Evolutionary conservation across 306 rosid genomes (phyloP).

Genomic region (Dicorynia guianensis): DNA sequence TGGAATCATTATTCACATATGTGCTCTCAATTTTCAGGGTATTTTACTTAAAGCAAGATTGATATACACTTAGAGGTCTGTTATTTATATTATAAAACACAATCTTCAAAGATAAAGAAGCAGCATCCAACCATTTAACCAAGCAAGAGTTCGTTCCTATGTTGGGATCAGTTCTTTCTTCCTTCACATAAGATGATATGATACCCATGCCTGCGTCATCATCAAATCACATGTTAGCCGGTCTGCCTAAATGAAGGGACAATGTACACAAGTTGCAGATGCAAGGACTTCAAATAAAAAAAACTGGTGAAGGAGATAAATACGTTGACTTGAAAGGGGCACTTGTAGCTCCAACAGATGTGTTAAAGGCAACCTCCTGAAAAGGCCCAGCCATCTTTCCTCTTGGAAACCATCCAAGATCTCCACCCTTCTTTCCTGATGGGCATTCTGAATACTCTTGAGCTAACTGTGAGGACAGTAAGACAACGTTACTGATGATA

Average conservation of each 20-base stretch:
- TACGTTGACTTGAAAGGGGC: slow-evolving; percentile 97
- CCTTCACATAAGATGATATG: slow-evolving; percentile 91
- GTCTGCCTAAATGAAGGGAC: slow-evolving; percentile 5
- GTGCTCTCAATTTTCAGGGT: slow-evolving; percentile 23
- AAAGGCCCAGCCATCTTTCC: slow-evolving; percentile 99
- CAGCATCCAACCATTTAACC: slow-evolving; percentile 38
- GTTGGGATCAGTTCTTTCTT: slow-evolving; percentile 74
- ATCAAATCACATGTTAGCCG: slow-evolving; percentile 27
- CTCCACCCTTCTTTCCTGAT: slow-evolving; percentile 98
- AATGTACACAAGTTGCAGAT: background rate
- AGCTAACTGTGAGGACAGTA: slow-evolving; percentile 62
- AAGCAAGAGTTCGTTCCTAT: slow-evolving; percentile 24
- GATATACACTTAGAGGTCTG: no score
- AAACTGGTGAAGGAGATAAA: slow-evolving; percentile 9
- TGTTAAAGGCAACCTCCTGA: slow-evolving; percentile 93
- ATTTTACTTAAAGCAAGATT: no score
- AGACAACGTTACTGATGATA: slow-evolving; percentile 10
- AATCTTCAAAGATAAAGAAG: background rate
- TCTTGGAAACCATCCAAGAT: slow-evolving; percentile 98
- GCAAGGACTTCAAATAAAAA: slow-evolving; percentile 15
- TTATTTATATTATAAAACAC: no score
- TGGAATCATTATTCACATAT: slow-evolving; percentile 37
- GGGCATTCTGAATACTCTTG: slow-evolving; percentile 97
- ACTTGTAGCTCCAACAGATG: slow-evolving; percentile 82
- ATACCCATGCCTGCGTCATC: slow-evolving; percentile 88